Evolutionary conservation across 2,329 filamentous ascomycete species (phyloP), one percentile per base, ranked within the genome.

Genomic region (Diplocarpon rosae): DNA sequence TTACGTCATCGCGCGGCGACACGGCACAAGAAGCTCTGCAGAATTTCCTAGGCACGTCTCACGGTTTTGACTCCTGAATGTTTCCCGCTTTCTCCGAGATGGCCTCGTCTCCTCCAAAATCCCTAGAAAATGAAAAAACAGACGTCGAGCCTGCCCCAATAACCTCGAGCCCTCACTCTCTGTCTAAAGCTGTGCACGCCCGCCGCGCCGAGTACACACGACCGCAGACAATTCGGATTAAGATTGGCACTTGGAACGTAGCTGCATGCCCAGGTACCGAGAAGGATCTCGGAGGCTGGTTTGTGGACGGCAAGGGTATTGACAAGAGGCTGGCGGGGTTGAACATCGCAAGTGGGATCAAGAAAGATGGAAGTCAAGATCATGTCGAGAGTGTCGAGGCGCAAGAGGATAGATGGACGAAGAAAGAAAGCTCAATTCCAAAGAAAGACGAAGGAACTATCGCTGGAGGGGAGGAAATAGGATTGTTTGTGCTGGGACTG

Each of bases 161-260:
- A 27, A 53, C 52, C n/a, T 60, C 69, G 12, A 70, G 66, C 31
- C 75, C 72, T 1, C 69, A 72, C 42, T 80, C 77, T 3, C 72
- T 83, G n/a, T 75, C 76, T 37, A 70, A 69, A 49, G 76, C 76
- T 27, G 69, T 96, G 32, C 76, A 82, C 59, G 79, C 83, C 32
- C 76, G 92, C 43, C 76, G 80, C 57, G 67, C 75, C 39, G 89
- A 96, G 62, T 98, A 89, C 62, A 82, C 83, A 20, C 76, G 80
- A 31, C 76, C 80, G 35, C 80, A 80, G 61, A 75, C 75, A 40
- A 77, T 95, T 55, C 81, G 80, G 52, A 76, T 98, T 63, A 95
- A 95, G 65, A 74, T 98, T 41, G 92, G 90, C 34, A 83, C 85
- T 0, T 98, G 92, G 92, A 98, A 98, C 64, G 86, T 95, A 13